These are phyloP conservation scores for Cephaloascus fragrans DNA, from an alignment of 805 yeast species.

Conservation along the genomic window DNA sequence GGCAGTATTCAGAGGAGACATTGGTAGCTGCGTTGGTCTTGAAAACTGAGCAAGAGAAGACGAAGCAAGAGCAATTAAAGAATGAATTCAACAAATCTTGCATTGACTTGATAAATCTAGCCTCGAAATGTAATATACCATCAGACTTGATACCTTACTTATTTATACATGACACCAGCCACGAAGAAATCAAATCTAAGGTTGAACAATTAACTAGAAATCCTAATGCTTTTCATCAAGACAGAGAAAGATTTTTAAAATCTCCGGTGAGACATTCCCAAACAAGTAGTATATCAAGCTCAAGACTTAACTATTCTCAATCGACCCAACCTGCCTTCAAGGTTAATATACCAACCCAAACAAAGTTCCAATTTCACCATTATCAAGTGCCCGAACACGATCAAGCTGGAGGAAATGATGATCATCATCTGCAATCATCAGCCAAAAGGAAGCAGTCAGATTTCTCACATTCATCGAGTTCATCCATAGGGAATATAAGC, in stretches of 20 bases:
- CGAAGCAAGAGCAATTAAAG: slow-evolving; percentile 25
- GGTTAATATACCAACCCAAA: slow-evolving; percentile 13
- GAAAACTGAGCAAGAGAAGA: slow-evolving; percentile 31
- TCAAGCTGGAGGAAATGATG: not conserved
- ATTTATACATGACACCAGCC: slow-evolving; percentile 9
- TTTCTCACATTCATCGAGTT: not conserved
- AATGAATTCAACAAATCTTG: slow-evolving; percentile 20
- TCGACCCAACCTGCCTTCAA: slow-evolving; percentile 13
- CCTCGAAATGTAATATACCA: slow-evolving; percentile 20
- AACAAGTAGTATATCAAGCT: not conserved
- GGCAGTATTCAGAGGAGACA: slow-evolving; percentile 25
- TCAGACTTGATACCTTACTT: slow-evolving; percentile 25
- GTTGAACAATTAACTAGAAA: not conserved
- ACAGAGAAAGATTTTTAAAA: not conserved
- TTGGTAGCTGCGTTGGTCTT: slow-evolving; percentile 23
- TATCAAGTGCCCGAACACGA: slow-evolving; percentile 14
- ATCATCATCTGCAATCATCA: slow-evolving; percentile 1
- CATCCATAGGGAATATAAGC: not conserved
- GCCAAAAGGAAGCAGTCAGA: slow-evolving; percentile 3
- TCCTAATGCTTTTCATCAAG: not conserved
- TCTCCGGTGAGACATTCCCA: not conserved
- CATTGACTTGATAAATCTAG: slow-evolving; percentile 24
- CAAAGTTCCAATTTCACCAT: slow-evolving; percentile 17
- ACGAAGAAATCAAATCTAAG: not conserved
- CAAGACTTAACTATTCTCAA: slow-evolving; percentile 1